Evolutionary conservation across 257 asterid genomes (phyloP), one percentile per base, ranked within the genome.

Genomic region (Penstemon eatonii): DNA sequence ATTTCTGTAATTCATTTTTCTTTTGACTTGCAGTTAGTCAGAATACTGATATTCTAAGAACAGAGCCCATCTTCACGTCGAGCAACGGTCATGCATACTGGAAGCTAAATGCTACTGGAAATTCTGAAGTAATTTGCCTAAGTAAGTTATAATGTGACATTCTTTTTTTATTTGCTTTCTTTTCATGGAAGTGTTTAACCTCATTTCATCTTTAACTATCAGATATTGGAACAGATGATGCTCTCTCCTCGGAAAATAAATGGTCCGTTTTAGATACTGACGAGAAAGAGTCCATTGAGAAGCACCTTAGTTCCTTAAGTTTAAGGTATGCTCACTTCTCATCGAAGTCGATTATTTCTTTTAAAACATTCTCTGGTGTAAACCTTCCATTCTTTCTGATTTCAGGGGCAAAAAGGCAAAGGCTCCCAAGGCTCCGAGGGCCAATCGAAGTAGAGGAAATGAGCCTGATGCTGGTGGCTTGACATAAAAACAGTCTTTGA

Each of bases 61-160:
- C 65, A 52, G 77, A 79, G 71, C 87, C 86, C 10, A 41, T 80
- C 60, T 76, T 74, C 65, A 13, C 62, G 44, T 83, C 76, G 44
- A 6, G 8, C 43, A 75, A 75, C 74, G 96, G 95, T 50, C 73
- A 61, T 46, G 82, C 71, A 57, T 85, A 81, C 70, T 87, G 97
- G 97, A 84, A 80, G 70, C 76, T 86, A 40, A 82, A 78, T 46
- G 40, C 62, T 49, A 55, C 63, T 6, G 72, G 76, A 66, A 78
- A 81, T 46, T 76, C 92, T 13, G 73, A 72, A 6, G 60, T 89
- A 11, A 50, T 87, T 47, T 76, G 51, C 63, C 99, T 91, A 82
- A 74, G 99, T 86, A 77, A 60, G 80, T 50, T 60, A 45, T 15
- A 33, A 15, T 15, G 18, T 40, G 38, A 9, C 62, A 46, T 42